These are phyloP conservation scores for Leccinum pseudoinsigne DNA, from an alignment of 1,284 basidiomycete species.

Conservation along the genomic window DNA sequence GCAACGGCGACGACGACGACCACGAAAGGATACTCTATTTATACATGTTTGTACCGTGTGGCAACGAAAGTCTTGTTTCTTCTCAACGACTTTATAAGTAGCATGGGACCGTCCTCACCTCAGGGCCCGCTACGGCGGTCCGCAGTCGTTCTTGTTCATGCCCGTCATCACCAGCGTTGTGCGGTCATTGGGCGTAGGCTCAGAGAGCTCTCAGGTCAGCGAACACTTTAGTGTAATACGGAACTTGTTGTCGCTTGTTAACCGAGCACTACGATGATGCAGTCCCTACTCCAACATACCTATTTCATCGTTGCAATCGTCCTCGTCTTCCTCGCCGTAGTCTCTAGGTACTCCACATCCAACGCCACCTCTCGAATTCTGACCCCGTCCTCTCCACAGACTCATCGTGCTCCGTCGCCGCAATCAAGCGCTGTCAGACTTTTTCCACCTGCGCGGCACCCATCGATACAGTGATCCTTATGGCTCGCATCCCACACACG, in stretches of 20 bases:
- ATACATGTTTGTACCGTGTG: slow-evolving; percentile 23
- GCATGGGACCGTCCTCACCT: not conserved
- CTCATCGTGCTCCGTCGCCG: slow-evolving; percentile 26
- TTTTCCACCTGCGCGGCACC: slow-evolving; percentile 18
- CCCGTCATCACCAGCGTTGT: slow-evolving; percentile 2
- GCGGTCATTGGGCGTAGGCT: slow-evolving; percentile 2
- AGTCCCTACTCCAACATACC: slow-evolving; percentile 25
- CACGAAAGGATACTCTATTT: slow-evolving; percentile 15
- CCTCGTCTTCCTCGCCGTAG: slow-evolving; percentile 21
- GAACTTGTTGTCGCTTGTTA: not conserved
- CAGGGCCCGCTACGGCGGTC: not conserved
- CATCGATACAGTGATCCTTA: slow-evolving; percentile 2
- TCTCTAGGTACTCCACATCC: slow-evolving; percentile 19
- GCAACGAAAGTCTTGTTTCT: slow-evolving; percentile 4
- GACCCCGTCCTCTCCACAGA: slow-evolving; percentile 8
- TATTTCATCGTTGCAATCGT: slow-evolving; percentile 25
- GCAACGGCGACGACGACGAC: slow-evolving; percentile 34
- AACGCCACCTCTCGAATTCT: not conserved
- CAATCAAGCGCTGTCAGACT: slow-evolving; percentile 18
- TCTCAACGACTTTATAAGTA: not conserved
- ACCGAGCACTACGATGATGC: not conserved
- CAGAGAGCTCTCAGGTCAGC: slow-evolving; percentile 21
- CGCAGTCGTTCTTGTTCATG: slow-evolving; percentile 16
- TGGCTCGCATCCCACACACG: slow-evolving; percentile 1
- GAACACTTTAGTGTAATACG: not conserved